These are phyloP conservation scores for Saccharomycopsis babjevae DNA, from an alignment of 805 yeast genomes.

Conservation along the genomic window DNA sequence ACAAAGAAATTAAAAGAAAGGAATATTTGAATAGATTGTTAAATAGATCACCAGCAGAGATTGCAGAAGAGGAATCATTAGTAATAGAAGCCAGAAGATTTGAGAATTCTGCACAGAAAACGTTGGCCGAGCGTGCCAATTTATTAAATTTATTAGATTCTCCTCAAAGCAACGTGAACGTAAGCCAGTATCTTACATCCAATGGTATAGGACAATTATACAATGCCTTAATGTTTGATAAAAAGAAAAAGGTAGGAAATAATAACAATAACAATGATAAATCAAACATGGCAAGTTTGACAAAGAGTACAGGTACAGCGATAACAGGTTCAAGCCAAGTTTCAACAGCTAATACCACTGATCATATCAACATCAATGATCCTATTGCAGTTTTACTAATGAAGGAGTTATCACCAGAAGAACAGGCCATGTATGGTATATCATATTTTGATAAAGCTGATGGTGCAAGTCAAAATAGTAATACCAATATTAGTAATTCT, in stretches of 20 bases:
- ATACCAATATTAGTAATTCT: not conserved
- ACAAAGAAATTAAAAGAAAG: constrained; percentile 70
- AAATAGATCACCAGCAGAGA: constrained; percentile 86
- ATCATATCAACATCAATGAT: not conserved
- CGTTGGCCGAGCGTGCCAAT: constrained; percentile 72
- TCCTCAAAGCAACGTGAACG: constrained; percentile 62
- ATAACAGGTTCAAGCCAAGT: not conserved
- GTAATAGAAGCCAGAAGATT: constrained; percentile 88
- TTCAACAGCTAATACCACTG: constrained; percentile 23
- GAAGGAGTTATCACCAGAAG: constrained; percentile 57
- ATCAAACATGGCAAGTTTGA: not conserved
- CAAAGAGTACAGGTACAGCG: not conserved
- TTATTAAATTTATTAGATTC: constrained; percentile 73
- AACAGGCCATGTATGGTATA: constrained; percentile 78
- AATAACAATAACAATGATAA: constrained; percentile 24
- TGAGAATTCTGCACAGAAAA: constrained; percentile 84
- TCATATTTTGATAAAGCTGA: constrained; percentile 29
- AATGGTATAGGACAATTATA: constrained; percentile 86
- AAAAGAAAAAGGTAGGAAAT: constrained; percentile 47
- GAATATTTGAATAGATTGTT: constrained; percentile 66
- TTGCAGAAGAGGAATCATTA: constrained; percentile 93
- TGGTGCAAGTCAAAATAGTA: not conserved
- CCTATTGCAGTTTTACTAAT: constrained; percentile 33
- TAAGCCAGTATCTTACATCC: constrained; percentile 68
- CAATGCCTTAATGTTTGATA: constrained; percentile 61